These are phyloP conservation scores for Tylopilus intermedius DNA, from an alignment of 768 basidiomycete genomes.

Conservation along the genomic window DNA sequence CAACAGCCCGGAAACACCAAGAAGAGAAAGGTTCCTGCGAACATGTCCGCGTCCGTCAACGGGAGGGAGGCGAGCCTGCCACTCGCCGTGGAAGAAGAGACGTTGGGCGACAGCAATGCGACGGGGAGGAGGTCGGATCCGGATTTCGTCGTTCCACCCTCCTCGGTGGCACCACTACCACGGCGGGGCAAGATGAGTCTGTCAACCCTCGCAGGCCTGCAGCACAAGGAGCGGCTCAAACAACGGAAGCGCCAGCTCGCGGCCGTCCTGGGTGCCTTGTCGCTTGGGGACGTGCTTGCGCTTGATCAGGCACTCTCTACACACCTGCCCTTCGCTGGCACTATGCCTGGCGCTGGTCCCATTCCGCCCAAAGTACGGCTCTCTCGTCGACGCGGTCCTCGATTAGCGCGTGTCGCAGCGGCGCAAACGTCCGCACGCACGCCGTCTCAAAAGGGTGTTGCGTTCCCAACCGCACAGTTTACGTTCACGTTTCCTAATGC, in stretches of 20 bases:
- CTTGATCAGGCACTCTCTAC: constrained; percentile 73
- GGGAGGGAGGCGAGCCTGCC: constrained; percentile 41
- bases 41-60: constrained; percentile 38
- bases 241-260: constrained; percentile 66
- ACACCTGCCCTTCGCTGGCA: constrained; percentile 26
- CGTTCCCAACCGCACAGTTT: constrained; percentile 53
- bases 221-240: constrained; percentile 71
- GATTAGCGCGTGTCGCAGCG: constrained; percentile 44
- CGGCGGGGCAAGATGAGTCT: constrained; percentile 47
- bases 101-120: constrained; percentile 21
- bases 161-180: constrained; percentile 17
- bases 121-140: constrained; percentile 24
- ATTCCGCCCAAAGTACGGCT: constrained; percentile 41
- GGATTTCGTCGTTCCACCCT: constrained; percentile 14
- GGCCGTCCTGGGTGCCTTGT: constrained; percentile 61
- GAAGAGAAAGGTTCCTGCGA: constrained; percentile 81
- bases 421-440: constrained; percentile 11
- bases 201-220: constrained; percentile 63
- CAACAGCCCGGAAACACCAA: constrained; percentile 81
- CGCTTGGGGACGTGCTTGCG: constrained; percentile 65
- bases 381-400: constrained; percentile 50
- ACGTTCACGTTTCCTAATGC: constrained; percentile 57
- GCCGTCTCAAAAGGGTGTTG: constrained; percentile 25
- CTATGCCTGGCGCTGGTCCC: constrained; percentile 33
- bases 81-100: constrained; percentile 43